Evolutionary conservation across 2,329 filamentous ascomycete species (phyloP).

Genomic region (Venturia carpophila): DNA sequence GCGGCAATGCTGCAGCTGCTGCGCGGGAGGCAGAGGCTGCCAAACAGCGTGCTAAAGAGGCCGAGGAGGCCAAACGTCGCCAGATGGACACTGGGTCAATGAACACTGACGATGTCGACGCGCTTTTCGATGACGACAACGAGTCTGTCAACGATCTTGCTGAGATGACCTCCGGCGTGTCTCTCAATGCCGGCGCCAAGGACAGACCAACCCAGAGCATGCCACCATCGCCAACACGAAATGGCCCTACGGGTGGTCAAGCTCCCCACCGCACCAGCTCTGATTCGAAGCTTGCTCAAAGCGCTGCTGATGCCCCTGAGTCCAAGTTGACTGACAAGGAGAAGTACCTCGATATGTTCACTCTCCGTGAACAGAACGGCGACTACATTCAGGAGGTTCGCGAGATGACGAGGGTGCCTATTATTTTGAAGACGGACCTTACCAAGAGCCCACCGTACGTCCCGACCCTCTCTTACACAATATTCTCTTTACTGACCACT

Average conservation of each 20-base stretch:
- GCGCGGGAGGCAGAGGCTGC: constrained; percentile 74
- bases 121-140: constrained; percentile 90
- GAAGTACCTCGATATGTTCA: constrained; percentile 88
- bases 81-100: constrained; percentile 93
- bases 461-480: constrained; percentile 10
- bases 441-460: constrained; percentile 99
- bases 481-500: constrained; percentile 32
- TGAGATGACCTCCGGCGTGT: constrained; percentile 87
- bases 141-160: constrained; percentile 66
- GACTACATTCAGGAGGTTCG: constrained; percentile 97
- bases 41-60: constrained; percentile 72
- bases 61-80: constrained; percentile 83
- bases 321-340: constrained; percentile 84
- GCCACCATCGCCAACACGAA: constrained; percentile 79
- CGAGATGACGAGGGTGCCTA: constrained; percentile 95
- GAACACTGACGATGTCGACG: constrained; percentile 85
- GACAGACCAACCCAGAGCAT: constrained; percentile 94
- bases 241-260: constrained; percentile 56
- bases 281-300: constrained; percentile 78
- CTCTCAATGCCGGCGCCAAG: constrained; percentile 53
- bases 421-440: constrained; percentile 96
- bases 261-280: constrained; percentile 81
- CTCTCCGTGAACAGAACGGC: constrained; percentile 81
- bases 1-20: constrained; percentile 64
- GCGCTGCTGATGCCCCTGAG: constrained; percentile 61